Conservation (phyloP, 768 basidiomycete species). For the Boletus pseudo-olivaceus region DNA sequence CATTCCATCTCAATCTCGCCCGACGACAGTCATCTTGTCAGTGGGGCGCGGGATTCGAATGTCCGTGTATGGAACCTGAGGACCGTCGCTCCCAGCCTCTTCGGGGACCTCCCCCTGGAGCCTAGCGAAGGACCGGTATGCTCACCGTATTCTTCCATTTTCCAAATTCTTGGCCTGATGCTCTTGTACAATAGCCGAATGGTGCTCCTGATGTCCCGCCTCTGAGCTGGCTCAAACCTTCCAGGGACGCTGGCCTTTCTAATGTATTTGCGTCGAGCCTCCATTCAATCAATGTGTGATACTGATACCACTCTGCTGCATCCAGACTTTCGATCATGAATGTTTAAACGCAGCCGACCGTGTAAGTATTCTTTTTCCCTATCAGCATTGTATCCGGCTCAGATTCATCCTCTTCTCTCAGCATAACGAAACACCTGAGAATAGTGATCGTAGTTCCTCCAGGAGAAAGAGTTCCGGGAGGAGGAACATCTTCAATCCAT, state of each 20-base stretch:
- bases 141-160: not conserved
- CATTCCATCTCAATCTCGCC: slow-evolving; percentile 17
- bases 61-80: slow-evolving; percentile 18
- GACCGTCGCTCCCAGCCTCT: slow-evolving; percentile 9
- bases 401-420: not conserved
- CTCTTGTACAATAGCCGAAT: not conserved
- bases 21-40: slow-evolving; percentile 12
- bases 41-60: slow-evolving; percentile 13
- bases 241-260: too few species aligned
- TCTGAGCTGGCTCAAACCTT: not conserved
- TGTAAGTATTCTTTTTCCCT: slow-evolving; percentile 4
- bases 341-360: not conserved
- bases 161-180: not conserved
- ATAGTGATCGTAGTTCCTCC: not conserved
- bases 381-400: not conserved
- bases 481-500: not conserved
- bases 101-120: slow-evolving; percentile 5
- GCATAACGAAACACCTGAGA: not conserved
- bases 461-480: not conserved
- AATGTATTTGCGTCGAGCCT: not conserved
- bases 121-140: slow-evolving; percentile 16
- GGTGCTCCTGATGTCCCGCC: too few species aligned
- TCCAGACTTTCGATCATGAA: not conserved
- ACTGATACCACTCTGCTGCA: not conserved
- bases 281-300: not conserved